These are phyloP conservation scores for Lepidium sativum DNA, from an alignment of 345 rosid species.

Conservation along the genomic window DNA sequence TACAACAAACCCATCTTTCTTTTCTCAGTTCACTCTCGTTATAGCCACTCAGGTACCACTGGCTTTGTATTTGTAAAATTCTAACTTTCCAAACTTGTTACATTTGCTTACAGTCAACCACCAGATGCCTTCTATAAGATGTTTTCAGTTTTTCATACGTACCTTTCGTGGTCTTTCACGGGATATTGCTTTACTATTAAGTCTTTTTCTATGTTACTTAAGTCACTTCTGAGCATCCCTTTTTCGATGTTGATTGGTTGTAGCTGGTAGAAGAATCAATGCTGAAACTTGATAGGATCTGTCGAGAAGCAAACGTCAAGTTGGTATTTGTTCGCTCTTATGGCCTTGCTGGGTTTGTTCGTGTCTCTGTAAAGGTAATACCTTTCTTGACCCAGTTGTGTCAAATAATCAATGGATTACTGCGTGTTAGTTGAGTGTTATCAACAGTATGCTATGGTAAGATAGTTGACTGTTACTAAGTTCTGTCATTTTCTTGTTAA, in stretches of 20 bases:
- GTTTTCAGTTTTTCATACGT: not conserved
- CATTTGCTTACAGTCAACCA: not conserved
- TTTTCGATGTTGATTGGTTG: constrained; percentile 9
- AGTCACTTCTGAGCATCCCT: not conserved
- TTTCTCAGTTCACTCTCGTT: constrained; percentile 80
- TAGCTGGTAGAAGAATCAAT: constrained; percentile 83
- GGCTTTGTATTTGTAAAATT: not conserved
- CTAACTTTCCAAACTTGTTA: not conserved
- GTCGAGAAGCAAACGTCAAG: constrained; percentile 78
- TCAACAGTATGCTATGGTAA: not conserved
- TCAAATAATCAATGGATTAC: not conserved
- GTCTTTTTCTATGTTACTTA: not conserved
- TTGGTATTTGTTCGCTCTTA: constrained; percentile 92
- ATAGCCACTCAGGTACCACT: constrained; percentile 81
- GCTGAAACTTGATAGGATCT: constrained; percentile 79
- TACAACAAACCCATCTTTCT: constrained; percentile 62
- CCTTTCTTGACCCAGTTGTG: not conserved
- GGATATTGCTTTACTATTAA: not conserved
- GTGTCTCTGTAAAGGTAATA: constrained; percentile 78
- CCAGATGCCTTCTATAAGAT: not conserved
- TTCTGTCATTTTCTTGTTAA: constrained; percentile 1
- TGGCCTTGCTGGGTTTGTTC: constrained; percentile 87
- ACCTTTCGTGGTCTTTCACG: not conserved
- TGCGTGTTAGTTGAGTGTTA: not conserved
- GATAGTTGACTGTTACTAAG: not conserved